These are phyloP conservation scores for Cyberlindnera xylosilytica DNA, from an alignment of 805 yeast genomes.

Conservation along the genomic window DNA sequence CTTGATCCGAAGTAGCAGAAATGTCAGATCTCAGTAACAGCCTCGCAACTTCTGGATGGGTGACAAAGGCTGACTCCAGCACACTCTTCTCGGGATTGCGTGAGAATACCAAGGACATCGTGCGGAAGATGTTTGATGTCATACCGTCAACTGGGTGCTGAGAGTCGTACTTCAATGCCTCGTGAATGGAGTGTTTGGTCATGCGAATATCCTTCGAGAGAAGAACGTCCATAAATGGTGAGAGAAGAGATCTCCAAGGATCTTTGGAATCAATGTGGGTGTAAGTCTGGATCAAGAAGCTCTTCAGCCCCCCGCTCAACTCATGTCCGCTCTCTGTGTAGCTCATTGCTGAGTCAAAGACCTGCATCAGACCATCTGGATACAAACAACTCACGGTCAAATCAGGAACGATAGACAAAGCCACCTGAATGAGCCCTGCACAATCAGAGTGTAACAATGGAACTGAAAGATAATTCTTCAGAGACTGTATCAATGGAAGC, in stretches of 20 bases:
- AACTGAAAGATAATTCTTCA: constrained; percentile 20
- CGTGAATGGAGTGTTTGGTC: constrained; percentile 8
- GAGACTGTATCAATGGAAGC: constrained; percentile 16
- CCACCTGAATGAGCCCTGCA: constrained; percentile 23
- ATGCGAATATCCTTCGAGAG: constrained; percentile 3
- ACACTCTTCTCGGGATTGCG: constrained; percentile 6
- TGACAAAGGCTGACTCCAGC: constrained; percentile 9
- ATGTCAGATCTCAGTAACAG: constrained; percentile 8
- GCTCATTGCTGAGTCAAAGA: constrained; percentile 18
- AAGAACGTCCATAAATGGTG: constrained; percentile 11
- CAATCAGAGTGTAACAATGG: constrained; percentile 27
- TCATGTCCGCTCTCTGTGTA: constrained; percentile 1
- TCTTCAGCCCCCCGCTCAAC: background rate
- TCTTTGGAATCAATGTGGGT: constrained; percentile 1
- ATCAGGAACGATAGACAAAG: constrained; percentile 11
- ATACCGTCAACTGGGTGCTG: constrained; percentile 3
- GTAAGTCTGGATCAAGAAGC: constrained; percentile 1
- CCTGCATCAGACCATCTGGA: constrained; percentile 21
- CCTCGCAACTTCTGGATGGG: constrained; percentile 15
- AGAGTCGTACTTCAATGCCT: constrained; percentile 10
- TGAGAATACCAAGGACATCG: constrained; percentile 14
- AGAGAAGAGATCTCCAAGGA: constrained; percentile 17
- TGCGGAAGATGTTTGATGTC: constrained; percentile 7
- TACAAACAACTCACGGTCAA: constrained; percentile 2
- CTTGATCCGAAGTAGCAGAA: background rate